These are phyloP conservation scores for Exserohilum rostratum DNA, from an alignment of 2,329 filamentous ascomycete genomes.

Conservation along the genomic window DNA sequence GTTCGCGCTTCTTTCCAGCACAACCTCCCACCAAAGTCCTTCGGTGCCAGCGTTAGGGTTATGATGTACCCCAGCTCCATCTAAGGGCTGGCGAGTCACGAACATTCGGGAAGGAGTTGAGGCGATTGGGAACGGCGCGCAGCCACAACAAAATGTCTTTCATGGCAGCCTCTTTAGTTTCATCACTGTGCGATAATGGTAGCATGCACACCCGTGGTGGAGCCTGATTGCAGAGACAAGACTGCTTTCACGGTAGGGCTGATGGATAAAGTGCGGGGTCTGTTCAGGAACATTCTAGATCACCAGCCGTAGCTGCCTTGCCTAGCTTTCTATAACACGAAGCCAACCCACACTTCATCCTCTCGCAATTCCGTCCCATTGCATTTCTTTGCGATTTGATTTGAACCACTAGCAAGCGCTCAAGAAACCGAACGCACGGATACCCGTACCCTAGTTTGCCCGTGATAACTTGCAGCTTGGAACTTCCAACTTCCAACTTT, in stretches of 20 bases:
- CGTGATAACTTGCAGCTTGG: constrained; percentile 1
- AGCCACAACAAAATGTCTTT: constrained; percentile 7
- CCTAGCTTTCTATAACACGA: constrained; percentile 8
- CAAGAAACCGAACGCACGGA: constrained; percentile 1
- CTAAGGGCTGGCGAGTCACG: constrained; percentile 1
- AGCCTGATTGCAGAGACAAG: constrained; percentile 6
- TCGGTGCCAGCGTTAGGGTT: constrained; percentile 75
- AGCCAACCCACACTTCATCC: constrained; percentile 6
- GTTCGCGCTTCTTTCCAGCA: constrained; percentile 93
- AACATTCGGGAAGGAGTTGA: constrained; percentile 8
- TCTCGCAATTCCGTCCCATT: not conserved
- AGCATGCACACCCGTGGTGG: constrained; percentile 6
- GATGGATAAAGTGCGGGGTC: constrained; percentile 6
- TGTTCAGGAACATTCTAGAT: constrained; percentile 12
- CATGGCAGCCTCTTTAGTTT: constrained; percentile 7
- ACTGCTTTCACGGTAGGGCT: constrained; percentile 7
- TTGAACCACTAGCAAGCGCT: not conserved
- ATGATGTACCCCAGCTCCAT: constrained; percentile 77
- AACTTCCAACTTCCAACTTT: not conserved
- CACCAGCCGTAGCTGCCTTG: constrained; percentile 8
- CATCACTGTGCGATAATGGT: constrained; percentile 7
- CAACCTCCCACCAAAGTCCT: constrained; percentile 88
- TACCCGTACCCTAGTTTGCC: constrained; percentile 2
- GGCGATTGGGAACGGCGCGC: constrained; percentile 10
- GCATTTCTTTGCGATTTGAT: not conserved